Evolutionary conservation across 768 basidiomycete genomes (phyloP).

Genomic region (Amanita molliuscula): DNA sequence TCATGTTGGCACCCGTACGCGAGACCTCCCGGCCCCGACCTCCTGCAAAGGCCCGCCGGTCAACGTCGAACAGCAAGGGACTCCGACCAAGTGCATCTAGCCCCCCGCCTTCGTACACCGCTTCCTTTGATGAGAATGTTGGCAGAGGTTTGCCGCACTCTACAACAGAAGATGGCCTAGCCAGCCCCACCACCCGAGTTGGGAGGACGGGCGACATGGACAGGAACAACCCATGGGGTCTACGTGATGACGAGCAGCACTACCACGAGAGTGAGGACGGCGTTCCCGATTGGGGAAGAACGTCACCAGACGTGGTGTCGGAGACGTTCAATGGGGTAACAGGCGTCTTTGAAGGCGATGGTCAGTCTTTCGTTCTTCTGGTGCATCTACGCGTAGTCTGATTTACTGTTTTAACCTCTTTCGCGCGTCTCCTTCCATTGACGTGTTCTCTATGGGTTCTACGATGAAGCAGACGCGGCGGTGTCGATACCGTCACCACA

Average conservation of each 20-base stretch:
- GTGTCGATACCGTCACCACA: conserved; percentile 18
- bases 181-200: neutral
- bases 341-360: conserved; percentile 63
- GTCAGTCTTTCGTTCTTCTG: conserved; percentile 28
- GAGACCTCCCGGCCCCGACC: conserved; percentile 60
- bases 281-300: conserved; percentile 22
- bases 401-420: conserved; percentile 4
- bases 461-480: conserved; percentile 45
- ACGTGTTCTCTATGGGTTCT: conserved; percentile 2
- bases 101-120: conserved; percentile 16
- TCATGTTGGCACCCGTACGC: conserved; percentile 23
- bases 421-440: neutral
- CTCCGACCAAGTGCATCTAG: conserved; percentile 18
- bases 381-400: conserved; percentile 3
- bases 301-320: conserved; percentile 64
- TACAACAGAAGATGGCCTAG: conserved; percentile 3
- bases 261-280: conserved; percentile 10
- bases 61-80: conserved; percentile 16
- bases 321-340: conserved; percentile 64
- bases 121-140: neutral
- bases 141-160: conserved; percentile 5
- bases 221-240: conserved; percentile 1
- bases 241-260: neutral
- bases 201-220: neutral
- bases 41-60: conserved; percentile 55